These are phyloP conservation scores for Vaccinium macrocarpon DNA, from an alignment of 148 eudicot species.

Conservation along the genomic window DNA sequence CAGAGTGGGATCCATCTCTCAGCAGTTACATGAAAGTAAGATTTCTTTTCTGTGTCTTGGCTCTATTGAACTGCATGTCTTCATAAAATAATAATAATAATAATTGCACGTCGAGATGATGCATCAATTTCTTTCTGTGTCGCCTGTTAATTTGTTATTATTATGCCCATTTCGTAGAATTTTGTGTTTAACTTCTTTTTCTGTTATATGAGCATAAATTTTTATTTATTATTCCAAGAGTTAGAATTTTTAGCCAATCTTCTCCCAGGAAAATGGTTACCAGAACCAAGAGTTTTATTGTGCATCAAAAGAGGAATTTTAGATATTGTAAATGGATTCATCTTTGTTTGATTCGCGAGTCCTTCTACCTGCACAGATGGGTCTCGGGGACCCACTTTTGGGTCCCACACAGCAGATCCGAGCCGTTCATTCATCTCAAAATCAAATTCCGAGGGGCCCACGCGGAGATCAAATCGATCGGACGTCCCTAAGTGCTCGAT, in stretches of 20 bases:
- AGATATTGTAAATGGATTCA: neutral
- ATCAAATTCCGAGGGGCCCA: too few relatives aligned
- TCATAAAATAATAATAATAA: neutral
- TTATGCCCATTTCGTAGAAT: neutral
- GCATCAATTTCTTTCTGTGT: neutral
- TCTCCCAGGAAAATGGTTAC: neutral
- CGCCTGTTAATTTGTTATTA: neutral
- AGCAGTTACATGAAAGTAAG: conserved; percentile 88
- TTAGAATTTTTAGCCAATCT: too few relatives aligned
- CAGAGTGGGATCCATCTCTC: conserved; percentile 85
- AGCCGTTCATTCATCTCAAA: too few relatives aligned
- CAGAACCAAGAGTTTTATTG: neutral
- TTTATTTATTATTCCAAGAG: neutral
- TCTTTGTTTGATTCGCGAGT: neutral
- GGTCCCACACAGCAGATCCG: too few relatives aligned
- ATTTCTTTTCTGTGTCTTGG: conserved; percentile 9
- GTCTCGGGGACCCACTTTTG: too few relatives aligned
- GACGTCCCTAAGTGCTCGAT: too few relatives aligned
- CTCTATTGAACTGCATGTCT: neutral
- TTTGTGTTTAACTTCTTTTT: neutral
- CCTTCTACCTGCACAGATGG: too few relatives aligned
- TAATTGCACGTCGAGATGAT: neutral
- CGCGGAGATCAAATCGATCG: too few relatives aligned
- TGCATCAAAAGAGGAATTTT: neutral
- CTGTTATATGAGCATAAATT: neutral